Base-by-base conservation (phyloP, 202 grass and related monocot genomes). In the Alloteropsis angusta region DNA sequence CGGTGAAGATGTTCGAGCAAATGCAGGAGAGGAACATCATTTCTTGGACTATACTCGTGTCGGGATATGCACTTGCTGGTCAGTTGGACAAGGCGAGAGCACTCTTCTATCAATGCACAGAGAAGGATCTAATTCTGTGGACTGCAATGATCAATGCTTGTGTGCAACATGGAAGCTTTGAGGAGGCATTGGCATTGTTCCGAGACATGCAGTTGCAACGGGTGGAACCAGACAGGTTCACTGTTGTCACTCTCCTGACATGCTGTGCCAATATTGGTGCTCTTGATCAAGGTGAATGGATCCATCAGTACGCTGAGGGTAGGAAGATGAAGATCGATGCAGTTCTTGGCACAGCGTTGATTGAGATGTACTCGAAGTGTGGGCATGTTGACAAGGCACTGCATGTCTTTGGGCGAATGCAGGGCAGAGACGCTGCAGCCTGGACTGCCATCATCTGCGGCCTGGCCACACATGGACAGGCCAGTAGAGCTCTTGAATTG, bases 371-470 rank as follows among this genome's bases (percentile, higher is more conserved):
- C 41, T 71, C 85, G 5, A 91, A 85, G 57, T 91, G 89, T 64
- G 89, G 82, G 30, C 77, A 71, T 54, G 72, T 88, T 62, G 79
- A 85, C 32, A 93, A 86, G 73, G 80, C 91, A 7, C 58, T 88
- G 71, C 60, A 88, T 49, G 70, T 93, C 35, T 90, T 93, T 60
- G 28, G 38, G 26, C 68, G 0, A 60, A 80, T 88, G 53, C 41
- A 78, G 70, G 55, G 71, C 22, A 87, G 43, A 54, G 91, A 93
- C 21, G 37, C 87, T 6, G 80, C 46, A 2, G 79, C 83, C 4
- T 90, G 91, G 87, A 93, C 85, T 48, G 72, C 87, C 36, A 88
- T 90, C 45, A 90, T 93, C 76, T 90, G 88, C 2, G 72, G 91
- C 54, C 53, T 90, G 57, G 85, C 87, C 23, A 77, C 77, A 62